Base-by-base conservation (phyloP, 805 yeast genomes). In the Sugiyamaella marilandica region DNA sequence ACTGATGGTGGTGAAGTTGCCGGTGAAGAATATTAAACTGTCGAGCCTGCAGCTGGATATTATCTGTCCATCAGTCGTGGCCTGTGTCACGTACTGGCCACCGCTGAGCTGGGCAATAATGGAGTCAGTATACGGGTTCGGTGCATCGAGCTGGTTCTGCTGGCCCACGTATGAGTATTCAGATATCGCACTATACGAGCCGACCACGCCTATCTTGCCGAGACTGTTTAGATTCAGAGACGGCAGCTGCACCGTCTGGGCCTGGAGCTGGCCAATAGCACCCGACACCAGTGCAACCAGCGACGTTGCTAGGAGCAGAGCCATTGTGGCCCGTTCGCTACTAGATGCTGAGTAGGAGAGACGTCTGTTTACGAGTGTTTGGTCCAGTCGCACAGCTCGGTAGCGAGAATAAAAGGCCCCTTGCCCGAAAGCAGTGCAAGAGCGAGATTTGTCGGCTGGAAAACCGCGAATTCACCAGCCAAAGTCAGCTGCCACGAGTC, bases 151-250 rank as follows among this genome's bases (percentile, higher is more conserved):
- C 14, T 66, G 62, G 48, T 69, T 62, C 19, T 68, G 67, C 35
- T 70, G 69, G 10, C 75, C 77, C 11, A 53, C 54, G 53, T 72
- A 75, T 24, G 56, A 47, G 56, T 68, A 66, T 13, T 52, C 55
- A 4, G 77, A 64, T 11, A 73, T 59, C 11, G 73, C 74, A 47
- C 66, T 70, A 52, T 66, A 74, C 51, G 65, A 59, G 19, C 78
- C 78, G 10, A 71, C 62, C 16, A 68, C 50, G 24, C 66, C 70
- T 31, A 68, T 56, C 26, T 58, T 53, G 19, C 72, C 72, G 14
- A 66, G 54, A 19, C 49, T 43, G 9, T 53, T 47, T 19, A 55
- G 45, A 50, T 62, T 55, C 21, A 64, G 53, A 3, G 55, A 33
- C 5, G 68, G 68, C 26, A 55, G 55, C 19, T 35, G 45, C 26